A percentile compares a stretch with the other conserved stretches of the same genome.
Evolutionary conservation across 2,329 filamentous ascomycete species (phyloP).

Genomic region (Colletotrichum sidae): DNA sequence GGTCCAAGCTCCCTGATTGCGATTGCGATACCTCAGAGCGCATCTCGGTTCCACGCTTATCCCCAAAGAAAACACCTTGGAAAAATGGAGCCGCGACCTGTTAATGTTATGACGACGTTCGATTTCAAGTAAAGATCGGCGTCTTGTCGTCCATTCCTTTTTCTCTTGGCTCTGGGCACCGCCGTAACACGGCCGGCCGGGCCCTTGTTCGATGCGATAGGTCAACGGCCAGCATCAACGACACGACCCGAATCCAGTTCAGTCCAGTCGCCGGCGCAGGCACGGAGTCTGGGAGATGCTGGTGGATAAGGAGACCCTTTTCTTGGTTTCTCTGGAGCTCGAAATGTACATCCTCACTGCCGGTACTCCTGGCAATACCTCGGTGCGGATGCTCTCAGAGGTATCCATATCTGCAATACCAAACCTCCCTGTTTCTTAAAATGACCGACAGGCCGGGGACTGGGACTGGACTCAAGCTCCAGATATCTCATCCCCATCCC

Average conservation of each 20-base stretch:
- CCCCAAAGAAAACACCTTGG: conserved; percentile 1
- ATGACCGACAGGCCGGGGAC: conserved; percentile 19
- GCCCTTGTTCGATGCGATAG: background rate
- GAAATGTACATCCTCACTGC: conserved; percentile 8
- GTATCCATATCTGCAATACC: conserved; percentile 16
- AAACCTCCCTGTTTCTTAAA: conserved; percentile 33
- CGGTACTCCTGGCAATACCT: background rate
- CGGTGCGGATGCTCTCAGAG: conserved; percentile 3
- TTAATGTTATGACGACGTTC: conserved; percentile 26
- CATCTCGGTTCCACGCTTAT: conserved; percentile 1
- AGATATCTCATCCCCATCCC: background rate
- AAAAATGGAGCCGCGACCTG: conserved; percentile 6
- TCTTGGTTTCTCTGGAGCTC: too few species aligned
- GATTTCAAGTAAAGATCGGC: conserved; percentile 25
- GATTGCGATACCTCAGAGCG: background rate
- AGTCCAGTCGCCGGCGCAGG: too few species aligned
- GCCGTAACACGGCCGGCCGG: conserved; percentile 20
- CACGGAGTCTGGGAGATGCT: conserved; percentile 18
- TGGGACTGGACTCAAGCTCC: too few species aligned
- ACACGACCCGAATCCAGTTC: background rate
- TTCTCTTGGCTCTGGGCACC: conserved; percentile 19
- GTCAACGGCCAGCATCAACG: conserved; percentile 4
- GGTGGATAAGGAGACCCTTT: conserved; percentile 11
- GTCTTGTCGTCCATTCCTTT: conserved; percentile 19
- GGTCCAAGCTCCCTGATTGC: conserved; percentile 12